phyloP scores from a whole-genome alignment of 2,329 filamentous ascomycete species.

The Monilinia laxa region DNA sequence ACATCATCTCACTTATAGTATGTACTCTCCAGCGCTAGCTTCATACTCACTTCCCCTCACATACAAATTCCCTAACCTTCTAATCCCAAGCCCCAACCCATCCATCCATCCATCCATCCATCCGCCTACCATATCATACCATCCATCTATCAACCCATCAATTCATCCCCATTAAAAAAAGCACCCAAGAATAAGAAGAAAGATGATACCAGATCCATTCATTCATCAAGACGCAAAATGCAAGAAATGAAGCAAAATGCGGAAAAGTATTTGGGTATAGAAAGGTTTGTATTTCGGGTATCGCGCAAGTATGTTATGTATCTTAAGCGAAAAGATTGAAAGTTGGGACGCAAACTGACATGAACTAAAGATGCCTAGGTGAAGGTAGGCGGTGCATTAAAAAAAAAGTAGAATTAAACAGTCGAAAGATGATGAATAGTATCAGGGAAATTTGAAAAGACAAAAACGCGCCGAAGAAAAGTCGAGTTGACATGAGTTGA shows the following conservation, averaged over 20 bases:
- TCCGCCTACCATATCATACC: slow-evolving; percentile 17
- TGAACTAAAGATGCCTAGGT: slow-evolving; percentile 2
- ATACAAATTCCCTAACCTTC: slow-evolving; percentile 9
- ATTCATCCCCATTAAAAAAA: slow-evolving; percentile 18
- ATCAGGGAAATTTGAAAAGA: not conserved
- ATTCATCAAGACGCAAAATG: slow-evolving; percentile 16
- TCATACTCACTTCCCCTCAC: slow-evolving; percentile 6
- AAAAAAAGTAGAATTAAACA: slow-evolving; percentile 18
- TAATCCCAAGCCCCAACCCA: not conserved
- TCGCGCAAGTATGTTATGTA: slow-evolving; percentile 2
- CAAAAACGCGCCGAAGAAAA: not conserved
- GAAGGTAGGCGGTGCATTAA: not conserved
- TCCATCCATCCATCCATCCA: not conserved
- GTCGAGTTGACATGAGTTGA: not conserved
- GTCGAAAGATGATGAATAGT: slow-evolving; percentile 6
- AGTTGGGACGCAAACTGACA: not conserved
- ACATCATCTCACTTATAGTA: not conserved
- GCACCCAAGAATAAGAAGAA: not conserved
- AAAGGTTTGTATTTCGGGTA: slow-evolving; percentile 16
- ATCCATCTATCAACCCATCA: slow-evolving; percentile 15
- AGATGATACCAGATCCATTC: slow-evolving; percentile 21
- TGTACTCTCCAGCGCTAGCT: not conserved
- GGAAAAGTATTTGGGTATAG: slow-evolving; percentile 13
- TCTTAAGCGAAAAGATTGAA: slow-evolving; percentile 8
- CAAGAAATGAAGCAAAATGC: slow-evolving; percentile 12